Evolutionary conservation across 1,284 basidiomycete species (phyloP).

Genomic region (Testicularia cyperi): DNA sequence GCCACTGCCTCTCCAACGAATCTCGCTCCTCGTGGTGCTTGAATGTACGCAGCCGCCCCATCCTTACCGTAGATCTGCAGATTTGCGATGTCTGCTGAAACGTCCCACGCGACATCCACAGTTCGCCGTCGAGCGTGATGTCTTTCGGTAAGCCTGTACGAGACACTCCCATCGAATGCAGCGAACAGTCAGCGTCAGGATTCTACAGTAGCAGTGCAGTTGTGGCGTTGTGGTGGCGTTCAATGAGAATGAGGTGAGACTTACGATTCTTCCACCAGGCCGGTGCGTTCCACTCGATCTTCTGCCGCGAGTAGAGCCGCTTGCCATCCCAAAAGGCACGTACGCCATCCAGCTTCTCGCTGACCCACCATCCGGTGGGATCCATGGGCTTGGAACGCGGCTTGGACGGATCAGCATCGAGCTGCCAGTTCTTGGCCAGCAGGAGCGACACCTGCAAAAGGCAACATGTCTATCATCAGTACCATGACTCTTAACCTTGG

Average conservation of each 20-base stretch:
- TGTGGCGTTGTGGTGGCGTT: not conserved
- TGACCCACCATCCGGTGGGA: slow-evolving; percentile 70
- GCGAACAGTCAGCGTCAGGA: not conserved
- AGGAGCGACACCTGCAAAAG: slow-evolving; percentile 60
- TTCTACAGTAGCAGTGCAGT: not conserved
- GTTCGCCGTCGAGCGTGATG: slow-evolving; percentile 68
- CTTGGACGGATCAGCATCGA: slow-evolving; percentile 62
- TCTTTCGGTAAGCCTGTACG: slow-evolving; percentile 67
- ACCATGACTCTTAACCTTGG: not conserved
- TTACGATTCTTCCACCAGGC: slow-evolving; percentile 68
- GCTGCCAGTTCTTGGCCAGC: slow-evolving; percentile 68
- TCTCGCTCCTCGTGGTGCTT: slow-evolving; percentile 24
- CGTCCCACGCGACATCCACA: slow-evolving; percentile 48
- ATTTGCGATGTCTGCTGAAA: slow-evolving; percentile 43
- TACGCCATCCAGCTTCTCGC: slow-evolving; percentile 64
- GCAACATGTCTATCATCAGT: too few relatives aligned
- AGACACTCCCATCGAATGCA: too few relatives aligned
- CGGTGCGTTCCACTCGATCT: slow-evolving; percentile 69
- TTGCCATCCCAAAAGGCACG: slow-evolving; percentile 69
- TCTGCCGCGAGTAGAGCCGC: slow-evolving; percentile 67
- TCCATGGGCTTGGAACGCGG: slow-evolving; percentile 59
- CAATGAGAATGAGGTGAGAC: slow-evolving; percentile 27
- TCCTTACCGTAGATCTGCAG: slow-evolving; percentile 42
- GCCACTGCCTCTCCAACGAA: slow-evolving; percentile 35
- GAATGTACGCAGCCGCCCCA: slow-evolving; percentile 21